Evolutionary conservation across 176 grass and related monocot species (phyloP), one percentile per base, ranked within the genome.

Genomic region (Juncus inflexus): DNA sequence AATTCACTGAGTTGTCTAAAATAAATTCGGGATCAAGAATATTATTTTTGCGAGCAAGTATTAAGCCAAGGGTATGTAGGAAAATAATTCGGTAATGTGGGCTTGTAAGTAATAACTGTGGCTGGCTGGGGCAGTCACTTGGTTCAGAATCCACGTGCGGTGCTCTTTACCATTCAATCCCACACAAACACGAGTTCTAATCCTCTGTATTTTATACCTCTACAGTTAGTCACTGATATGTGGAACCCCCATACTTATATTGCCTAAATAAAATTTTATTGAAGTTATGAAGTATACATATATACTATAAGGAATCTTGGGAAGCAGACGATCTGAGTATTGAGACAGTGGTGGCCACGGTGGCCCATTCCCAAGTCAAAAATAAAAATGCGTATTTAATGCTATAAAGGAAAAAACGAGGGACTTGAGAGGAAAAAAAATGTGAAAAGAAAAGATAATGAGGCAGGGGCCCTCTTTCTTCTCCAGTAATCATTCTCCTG

Each of bases 71-170:
- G 19, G 19, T 28, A 28, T 28, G 19, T 28, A 1, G 19, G 19
- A 28, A 28, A 28, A 28, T 28, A 28, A 28, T 28, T 28, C 1
- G 1, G 19, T 28, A 1, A 28, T 28, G 19, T 28, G 19, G 19
- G 1, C 19, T 28, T 28, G 0, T 28, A 28, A 47, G 43, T 83
- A 79, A 86, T 58, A 52, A 81, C 80, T 86, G 85, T 79, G 71
- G 75, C 61, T 75, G 84, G 81, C 61, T 75, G 84, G 81, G 43
- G 87, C 86, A 87, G 87, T 85, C 79, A 83, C 73, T 83, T 78
- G 86, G 82, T 47, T 84, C 94, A 92, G 94, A 78, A 47, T 84
- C 89, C 89, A 99, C 94, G 94, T 99, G 94, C 76, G 89, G 75
- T 78, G 82, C 58, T 84, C 85, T 97, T 86, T 89, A 86, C 79